phyloP scores from a whole-genome alignment of 2,329 filamentous ascomycete genomes.

The Aspergillus sp. region DNA sequence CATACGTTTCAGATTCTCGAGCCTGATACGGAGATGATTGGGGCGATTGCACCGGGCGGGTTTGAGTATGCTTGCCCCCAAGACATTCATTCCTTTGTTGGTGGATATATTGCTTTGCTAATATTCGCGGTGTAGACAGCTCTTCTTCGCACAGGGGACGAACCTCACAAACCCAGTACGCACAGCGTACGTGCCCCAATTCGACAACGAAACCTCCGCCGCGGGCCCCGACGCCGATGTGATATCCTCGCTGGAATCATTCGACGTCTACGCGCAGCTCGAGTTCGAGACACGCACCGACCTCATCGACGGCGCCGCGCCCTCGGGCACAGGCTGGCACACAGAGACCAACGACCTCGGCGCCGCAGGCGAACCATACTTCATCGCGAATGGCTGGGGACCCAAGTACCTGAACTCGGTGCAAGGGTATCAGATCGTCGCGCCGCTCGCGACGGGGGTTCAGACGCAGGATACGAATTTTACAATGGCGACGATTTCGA shows the following conservation, averaged over 20 bases:
- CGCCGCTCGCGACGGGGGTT: conserved; percentile 48
- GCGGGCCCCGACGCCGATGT: conserved; percentile 34
- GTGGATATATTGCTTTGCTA: too few relatives aligned
- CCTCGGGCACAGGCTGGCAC: conserved; percentile 18
- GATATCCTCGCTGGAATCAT: conserved; percentile 44
- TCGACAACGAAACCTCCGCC: conserved; percentile 33
- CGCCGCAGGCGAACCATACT: conserved; percentile 43
- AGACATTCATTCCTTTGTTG: too few relatives aligned
- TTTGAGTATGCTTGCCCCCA: conserved; percentile 42
- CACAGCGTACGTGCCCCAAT: conserved; percentile 43
- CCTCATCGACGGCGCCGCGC: conserved; percentile 48
- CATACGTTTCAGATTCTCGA: conserved; percentile 56
- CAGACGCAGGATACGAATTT: conserved; percentile 48
- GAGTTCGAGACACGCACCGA: conserved; percentile 47
- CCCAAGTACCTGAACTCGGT: conserved; percentile 50
- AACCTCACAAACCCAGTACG: conserved; percentile 42
- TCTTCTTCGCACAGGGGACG: conserved; percentile 48
- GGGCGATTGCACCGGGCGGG: conserved; percentile 53
- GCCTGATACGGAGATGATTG: conserved; percentile 53
- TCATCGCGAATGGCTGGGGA: conserved; percentile 52
- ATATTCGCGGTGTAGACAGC: conserved; percentile 27
- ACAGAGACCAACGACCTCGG: conserved; percentile 42
- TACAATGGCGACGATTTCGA: conserved; percentile 50
- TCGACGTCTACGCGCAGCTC: conserved; percentile 51
- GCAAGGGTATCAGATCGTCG: conserved; percentile 50